Evolutionary conservation across 169 alveolate genomes (phyloP).

Genomic region (Eimeria necatrix): DNA sequence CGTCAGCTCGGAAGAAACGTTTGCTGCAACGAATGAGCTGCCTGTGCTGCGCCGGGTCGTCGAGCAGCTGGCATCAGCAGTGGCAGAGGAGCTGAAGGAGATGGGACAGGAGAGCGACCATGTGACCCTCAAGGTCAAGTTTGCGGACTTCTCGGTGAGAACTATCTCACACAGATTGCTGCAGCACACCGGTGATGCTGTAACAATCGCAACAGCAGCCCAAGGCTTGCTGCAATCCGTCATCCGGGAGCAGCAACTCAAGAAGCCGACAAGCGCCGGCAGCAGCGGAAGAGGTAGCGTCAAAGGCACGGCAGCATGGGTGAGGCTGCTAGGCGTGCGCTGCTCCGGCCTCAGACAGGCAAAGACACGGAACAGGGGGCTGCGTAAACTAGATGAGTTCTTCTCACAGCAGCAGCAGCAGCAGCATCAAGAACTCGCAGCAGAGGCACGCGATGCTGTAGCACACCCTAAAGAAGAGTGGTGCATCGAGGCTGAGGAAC

Average conservation of each 20-base stretch:
- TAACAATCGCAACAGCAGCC: slow-evolving; percentile 61
- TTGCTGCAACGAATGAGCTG: slow-evolving; percentile 56
- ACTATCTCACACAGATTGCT: slow-evolving; percentile 62
- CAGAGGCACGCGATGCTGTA: not conserved
- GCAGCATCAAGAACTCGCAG: not conserved
- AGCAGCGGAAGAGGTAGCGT: not conserved
- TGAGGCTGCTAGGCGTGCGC: slow-evolving; percentile 74
- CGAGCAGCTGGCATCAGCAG: slow-evolving; percentile 58
- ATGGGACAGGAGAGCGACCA: slow-evolving; percentile 57
- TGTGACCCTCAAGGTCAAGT: slow-evolving; percentile 39
- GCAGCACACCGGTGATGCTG: slow-evolving; percentile 60
- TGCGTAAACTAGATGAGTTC: slow-evolving; percentile 64
- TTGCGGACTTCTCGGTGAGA: slow-evolving; percentile 64
- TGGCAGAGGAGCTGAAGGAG: slow-evolving; percentile 63
- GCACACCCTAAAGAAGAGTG: not conserved
- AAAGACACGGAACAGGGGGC: slow-evolving; percentile 55
- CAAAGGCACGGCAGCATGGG: slow-evolving; percentile 42
- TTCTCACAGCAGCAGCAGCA: slow-evolving; percentile 66
- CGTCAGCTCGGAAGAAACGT: slow-evolving; percentile 69
- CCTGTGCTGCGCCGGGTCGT: slow-evolving; percentile 70
- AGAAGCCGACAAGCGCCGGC: slow-evolving; percentile 23
- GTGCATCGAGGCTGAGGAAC: slow-evolving; percentile 52
- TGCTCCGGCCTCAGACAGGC: slow-evolving; percentile 52
- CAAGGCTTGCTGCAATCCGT: slow-evolving; percentile 65
- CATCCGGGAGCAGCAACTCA: slow-evolving; percentile 66